Percentiles rank a stretch among this genome's conserved stretches.
Evolutionary conservation across 805 yeast species (phyloP).

Genomic region (Candida broadrunensis): DNA sequence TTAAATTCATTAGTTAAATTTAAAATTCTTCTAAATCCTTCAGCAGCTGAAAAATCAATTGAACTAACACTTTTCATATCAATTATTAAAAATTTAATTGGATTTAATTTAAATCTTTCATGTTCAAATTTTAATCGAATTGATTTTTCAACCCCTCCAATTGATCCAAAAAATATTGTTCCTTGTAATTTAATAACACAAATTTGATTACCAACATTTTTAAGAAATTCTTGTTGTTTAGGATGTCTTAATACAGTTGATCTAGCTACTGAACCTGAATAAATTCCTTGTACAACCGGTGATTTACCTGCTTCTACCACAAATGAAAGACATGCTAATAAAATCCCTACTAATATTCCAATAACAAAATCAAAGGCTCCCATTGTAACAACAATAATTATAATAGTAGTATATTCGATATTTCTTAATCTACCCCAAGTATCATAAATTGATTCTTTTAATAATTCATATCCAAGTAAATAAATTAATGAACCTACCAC

Average conservation of each 20-base stretch:
- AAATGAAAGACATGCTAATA: conserved; percentile 91
- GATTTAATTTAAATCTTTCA: conserved; percentile 46
- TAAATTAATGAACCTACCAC: conserved; percentile 94
- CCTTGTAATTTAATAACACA: conserved; percentile 86
- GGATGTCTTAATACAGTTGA: conserved; percentile 93
- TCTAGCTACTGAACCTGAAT: conserved; percentile 83
- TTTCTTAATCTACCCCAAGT: conserved; percentile 71
- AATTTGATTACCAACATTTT: conserved; percentile 86
- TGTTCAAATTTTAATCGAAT: conserved; percentile 65
- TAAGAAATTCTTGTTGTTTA: conserved; percentile 78
- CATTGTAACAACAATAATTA: conserved; percentile 89
- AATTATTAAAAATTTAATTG: conserved; percentile 75
- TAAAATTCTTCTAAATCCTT: conserved; percentile 85
- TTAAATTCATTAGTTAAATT: conserved; percentile 68
- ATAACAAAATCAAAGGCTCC: conserved; percentile 93
- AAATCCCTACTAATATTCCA: conserved; percentile 87
- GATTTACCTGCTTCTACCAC: conserved; percentile 87
- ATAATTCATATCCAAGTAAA: conserved; percentile 83
- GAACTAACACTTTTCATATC: conserved; percentile 81
- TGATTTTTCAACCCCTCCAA: conserved; percentile 81
- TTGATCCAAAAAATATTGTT: conserved; percentile 89
- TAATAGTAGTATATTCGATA: conserved; percentile 81
- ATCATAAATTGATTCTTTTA: conserved; percentile 83
- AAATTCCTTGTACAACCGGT: conserved; percentile 77
- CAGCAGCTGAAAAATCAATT: conserved; percentile 94